These are phyloP conservation scores for Sugiyamaella grinbergsii DNA, from an alignment of 1,139 yeast species.

Conservation along the genomic window DNA sequence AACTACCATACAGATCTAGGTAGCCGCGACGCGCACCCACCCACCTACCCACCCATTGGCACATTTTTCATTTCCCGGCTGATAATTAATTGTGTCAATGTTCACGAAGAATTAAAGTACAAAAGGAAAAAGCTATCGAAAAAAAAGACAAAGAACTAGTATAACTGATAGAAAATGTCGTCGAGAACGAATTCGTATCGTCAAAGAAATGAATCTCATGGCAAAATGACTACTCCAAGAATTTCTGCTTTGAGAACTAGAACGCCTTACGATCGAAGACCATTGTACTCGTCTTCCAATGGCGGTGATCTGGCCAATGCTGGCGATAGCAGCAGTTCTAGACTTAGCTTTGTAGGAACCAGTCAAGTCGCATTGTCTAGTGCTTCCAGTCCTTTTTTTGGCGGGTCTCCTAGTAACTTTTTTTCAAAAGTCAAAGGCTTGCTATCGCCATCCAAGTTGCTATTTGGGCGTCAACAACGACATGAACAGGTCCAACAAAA, in stretches of 20 bases:
- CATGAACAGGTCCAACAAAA: not conserved
- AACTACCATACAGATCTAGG: too few relatives aligned
- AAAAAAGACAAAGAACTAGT: too few relatives aligned
- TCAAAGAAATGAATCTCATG: constrained; percentile 15
- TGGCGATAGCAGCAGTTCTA: not conserved
- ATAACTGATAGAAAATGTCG: not conserved
- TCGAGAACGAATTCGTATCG: constrained; percentile 10
- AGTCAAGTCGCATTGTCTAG: not conserved
- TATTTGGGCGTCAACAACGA: constrained; percentile 14
- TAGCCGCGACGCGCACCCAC: too few relatives aligned
- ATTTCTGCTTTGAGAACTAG: constrained; percentile 24
- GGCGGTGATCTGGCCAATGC: not conserved
- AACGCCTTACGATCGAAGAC: constrained; percentile 30
- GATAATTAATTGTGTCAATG: too few relatives aligned
- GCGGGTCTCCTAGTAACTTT: constrained; percentile 25
- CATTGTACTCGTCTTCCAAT: not conserved
- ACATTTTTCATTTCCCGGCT: too few relatives aligned
- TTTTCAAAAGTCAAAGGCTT: constrained; percentile 31
- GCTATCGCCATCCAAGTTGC: constrained; percentile 27
- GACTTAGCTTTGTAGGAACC: not conserved
- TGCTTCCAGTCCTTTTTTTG: constrained; percentile 6
- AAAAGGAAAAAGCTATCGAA: not conserved
- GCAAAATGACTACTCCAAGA: constrained; percentile 24
- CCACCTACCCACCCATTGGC: too few relatives aligned
- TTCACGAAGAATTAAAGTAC: not conserved